Evolutionary conservation across 805 yeast species (phyloP), one percentile per base, ranked within the genome.

Genomic region (Ogataea nitratoaversa): DNA sequence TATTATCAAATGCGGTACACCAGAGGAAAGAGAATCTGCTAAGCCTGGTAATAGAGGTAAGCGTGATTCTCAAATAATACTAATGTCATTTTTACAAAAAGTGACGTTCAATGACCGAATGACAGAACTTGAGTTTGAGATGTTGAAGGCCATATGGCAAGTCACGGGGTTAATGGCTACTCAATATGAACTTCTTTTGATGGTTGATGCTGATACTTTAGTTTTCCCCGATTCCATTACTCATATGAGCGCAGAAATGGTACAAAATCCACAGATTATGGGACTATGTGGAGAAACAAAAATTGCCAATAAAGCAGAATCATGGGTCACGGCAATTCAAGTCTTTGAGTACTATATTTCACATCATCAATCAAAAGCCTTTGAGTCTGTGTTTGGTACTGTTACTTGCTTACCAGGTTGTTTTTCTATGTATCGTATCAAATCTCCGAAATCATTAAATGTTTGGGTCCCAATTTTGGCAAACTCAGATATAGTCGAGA

Each of bases 331-430:
- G 1, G 84, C 86, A 29, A 89, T 89, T 56, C 97, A 89, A 66
- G 96, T 89, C 20, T 89, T 89, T 60, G 96, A 89, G 56, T 89
- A 89, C 60, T 89, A 82, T 63, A 85, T 89, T 47, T 88, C 96
- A 4, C 96, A 89, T 64, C 97, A 89, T 65, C 95, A 86, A 59
- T 79, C 96, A 1, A 89, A 89, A 62, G 95, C 96, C 0, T 89
- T 89, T 62, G 97, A 89, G 65, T 82, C 95, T n/a, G 90, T 84
- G 2, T 89, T 89, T 62, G 96, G 96, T 43, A 83, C 93, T 50
- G 97, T 89, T 13, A 89, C 97, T 0, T 89, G 97, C 74, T 72
- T 89, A 46, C 97, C 97, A 0, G 97, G 97, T 30, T 89, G 97
- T 70, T 89, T 89, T 71, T 83, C 86, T 45, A 83, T 89, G 80